Evolutionary conservation across 306 rosid species (phyloP), one percentile per base, ranked within the genome.

Genomic region (Ammopiptanthus mongolicus): DNA sequence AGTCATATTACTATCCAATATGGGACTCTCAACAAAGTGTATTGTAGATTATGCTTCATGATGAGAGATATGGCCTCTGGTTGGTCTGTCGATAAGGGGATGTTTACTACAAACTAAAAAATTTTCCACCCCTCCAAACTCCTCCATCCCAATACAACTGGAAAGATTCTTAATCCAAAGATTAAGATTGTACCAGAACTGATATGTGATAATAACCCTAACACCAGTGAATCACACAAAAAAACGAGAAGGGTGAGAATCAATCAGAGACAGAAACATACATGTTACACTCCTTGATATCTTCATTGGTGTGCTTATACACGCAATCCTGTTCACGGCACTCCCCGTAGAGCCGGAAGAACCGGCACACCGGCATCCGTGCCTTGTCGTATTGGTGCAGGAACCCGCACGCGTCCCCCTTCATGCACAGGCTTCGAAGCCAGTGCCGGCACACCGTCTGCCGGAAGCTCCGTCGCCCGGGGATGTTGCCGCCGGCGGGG

Each of bases 401-500:
- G 81, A 95, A 95, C 56, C 99, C 99, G 73, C 99, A 95, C 41
- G 99, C 97, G 13, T 95, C 99, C 7, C 99, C 99, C 73, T 95
- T 95, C 99, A 95, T 95, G 58, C 99, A 95, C 15, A 95, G 81
- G 52, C 98, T 88, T 1, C 98, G 90, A 1, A 95, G 92, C 99
- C 99, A 95, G 86, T 95, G 99, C 33, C 99, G 87, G 75, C 99
- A 95, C 59, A 95, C 99, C 58, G 99, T 95, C 80, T 95, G 99
- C 25, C 99, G 96, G 80, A 88, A 92, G 86, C 99, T 95, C 80
- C 97, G 77, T 59, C 97, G 77, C 1, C 93, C 91, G 0, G 84
- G 72, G 9, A 47, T 36, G 62, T 86, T 81, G 13, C 75, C 87
- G 4, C 64, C 11, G 0, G 66, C 48, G 4, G 70, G 69, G 31